Percentiles rank a stretch among this genome's conserved stretches.
Evolutionary conservation across 1,284 basidiomycete genomes (phyloP).

Genomic region (Porphyrellus sp.): DNA sequence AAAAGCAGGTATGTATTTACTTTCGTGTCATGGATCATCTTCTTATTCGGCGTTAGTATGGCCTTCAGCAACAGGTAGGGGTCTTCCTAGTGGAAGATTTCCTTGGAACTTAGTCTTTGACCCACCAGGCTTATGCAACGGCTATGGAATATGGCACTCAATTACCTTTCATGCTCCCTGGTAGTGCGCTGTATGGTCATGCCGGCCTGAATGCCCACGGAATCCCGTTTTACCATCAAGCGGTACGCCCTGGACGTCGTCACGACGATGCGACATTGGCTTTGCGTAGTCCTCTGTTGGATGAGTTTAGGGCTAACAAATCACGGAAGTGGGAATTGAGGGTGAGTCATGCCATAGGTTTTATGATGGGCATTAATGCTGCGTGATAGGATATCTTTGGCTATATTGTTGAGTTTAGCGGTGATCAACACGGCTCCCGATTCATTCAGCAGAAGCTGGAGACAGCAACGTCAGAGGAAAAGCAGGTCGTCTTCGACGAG

Average conservation of each 20-base stretch:
- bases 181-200: constrained; percentile 42
- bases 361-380: constrained; percentile 6
- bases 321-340: constrained; percentile 76
- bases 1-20: constrained; percentile 54
- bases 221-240: constrained; percentile 40
- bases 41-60: constrained; percentile 39
- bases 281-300: constrained; percentile 68
- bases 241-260: constrained; percentile 42
- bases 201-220: constrained; percentile 32
- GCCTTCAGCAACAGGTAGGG: constrained; percentile 49
- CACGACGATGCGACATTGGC: constrained; percentile 38
- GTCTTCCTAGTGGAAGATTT: constrained; percentile 36
- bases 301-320: constrained; percentile 84
- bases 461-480: constrained; percentile 72
- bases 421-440: constrained; percentile 91
- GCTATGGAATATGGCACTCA: constrained; percentile 49
- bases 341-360: constrained; percentile 42
- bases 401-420: constrained; percentile 88
- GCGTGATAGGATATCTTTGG: constrained; percentile 75
- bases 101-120: constrained; percentile 42
- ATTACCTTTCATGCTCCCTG: constrained; percentile 46
- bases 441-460: constrained; percentile 88
- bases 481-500: constrained; percentile 85
- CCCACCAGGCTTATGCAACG: constrained; percentile 42
- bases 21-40: constrained; percentile 2